These are phyloP conservation scores for Lophiotrema nucula DNA, from an alignment of 495 filamentous ascomycete species.

Conservation along the genomic window DNA sequence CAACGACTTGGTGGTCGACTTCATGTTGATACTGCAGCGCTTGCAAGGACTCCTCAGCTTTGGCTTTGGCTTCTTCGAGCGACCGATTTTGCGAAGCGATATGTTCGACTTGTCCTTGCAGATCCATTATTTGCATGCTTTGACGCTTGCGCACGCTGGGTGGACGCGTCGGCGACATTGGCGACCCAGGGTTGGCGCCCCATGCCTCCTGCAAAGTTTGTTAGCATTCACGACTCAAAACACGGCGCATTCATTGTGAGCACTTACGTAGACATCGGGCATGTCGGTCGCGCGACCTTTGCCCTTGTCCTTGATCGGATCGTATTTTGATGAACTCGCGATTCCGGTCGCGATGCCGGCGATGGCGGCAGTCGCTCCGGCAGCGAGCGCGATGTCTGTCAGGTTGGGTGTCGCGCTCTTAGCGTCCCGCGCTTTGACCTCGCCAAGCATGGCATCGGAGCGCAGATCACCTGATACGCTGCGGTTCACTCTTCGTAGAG, in stretches of 20 bases:
- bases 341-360: slow-evolving; percentile 51
- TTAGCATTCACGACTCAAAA: slow-evolving; percentile 16
- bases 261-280: slow-evolving; percentile 91
- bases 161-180: slow-evolving; percentile 90
- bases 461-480: slow-evolving; percentile 78
- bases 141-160: slow-evolving; percentile 89
- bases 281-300: slow-evolving; percentile 78
- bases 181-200: slow-evolving; percentile 87
- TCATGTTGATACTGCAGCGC: slow-evolving; percentile 53
- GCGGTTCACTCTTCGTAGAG: slow-evolving; percentile 69
- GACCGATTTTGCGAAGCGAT: slow-evolving; percentile 76
- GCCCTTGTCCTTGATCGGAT: slow-evolving; percentile 81
- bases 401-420: slow-evolving; percentile 30
- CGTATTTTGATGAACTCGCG: slow-evolving; percentile 62
- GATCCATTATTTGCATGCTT: slow-evolving; percentile 92
- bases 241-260: slow-evolving; percentile 2
- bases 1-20: slow-evolving; percentile 53
- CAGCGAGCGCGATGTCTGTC: slow-evolving; percentile 30
- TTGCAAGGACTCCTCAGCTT: slow-evolving; percentile 61
- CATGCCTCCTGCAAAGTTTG: slow-evolving; percentile 71
- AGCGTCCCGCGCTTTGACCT: slow-evolving; percentile 29
- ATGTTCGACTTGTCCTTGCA: slow-evolving; percentile 73
- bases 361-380: slow-evolving; percentile 39
- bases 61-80: slow-evolving; percentile 67
- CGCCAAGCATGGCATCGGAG: slow-evolving; percentile 57